Percentiles rank a stretch among this genome's conserved stretches.
phyloP scores from a whole-genome alignment of 306 rosid genomes.

The Citrullus mucosospermus region DNA sequence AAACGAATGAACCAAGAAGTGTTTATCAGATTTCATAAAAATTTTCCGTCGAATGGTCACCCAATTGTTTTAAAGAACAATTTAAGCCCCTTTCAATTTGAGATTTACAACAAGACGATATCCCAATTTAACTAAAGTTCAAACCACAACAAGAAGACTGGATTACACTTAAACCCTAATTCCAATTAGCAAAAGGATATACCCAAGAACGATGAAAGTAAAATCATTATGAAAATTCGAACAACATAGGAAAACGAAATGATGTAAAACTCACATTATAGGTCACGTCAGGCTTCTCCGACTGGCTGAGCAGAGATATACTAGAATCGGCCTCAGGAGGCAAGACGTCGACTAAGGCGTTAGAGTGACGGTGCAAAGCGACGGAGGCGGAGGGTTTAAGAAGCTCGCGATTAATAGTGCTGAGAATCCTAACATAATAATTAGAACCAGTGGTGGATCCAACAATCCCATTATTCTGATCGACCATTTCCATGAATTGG shows the following conservation, averaged over 20 bases:
- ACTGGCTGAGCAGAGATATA: slow-evolving; percentile 90
- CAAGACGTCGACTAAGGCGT: slow-evolving; percentile 89
- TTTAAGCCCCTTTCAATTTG: neutral
- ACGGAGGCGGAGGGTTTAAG: slow-evolving; percentile 92
- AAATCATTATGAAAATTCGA: neutral
- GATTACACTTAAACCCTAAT: neutral
- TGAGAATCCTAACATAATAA: slow-evolving; percentile 82
- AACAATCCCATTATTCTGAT: slow-evolving; percentile 83
- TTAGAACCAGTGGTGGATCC: slow-evolving; percentile 99
- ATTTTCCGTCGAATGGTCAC: neutral
- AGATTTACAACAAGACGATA: neutral
- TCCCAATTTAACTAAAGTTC: neutral
- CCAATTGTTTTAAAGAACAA: neutral
- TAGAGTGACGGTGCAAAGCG: slow-evolving; percentile 93
- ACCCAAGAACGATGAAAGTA: neutral
- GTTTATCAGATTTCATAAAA: neutral
- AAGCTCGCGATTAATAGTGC: slow-evolving; percentile 87
- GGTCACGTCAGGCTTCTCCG: slow-evolving; percentile 97
- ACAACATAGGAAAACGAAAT: neutral
- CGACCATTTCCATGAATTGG: slow-evolving; percentile 99
- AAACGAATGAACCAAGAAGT: neutral
- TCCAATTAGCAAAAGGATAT: neutral
- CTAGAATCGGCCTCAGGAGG: slow-evolving; percentile 99
- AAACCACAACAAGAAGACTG: neutral
- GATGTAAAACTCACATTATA: slow-evolving; percentile 45